These are phyloP conservation scores for Fragaria ananassa DNA, from an alignment of 306 rosid genomes.

Conservation along the genomic window DNA sequence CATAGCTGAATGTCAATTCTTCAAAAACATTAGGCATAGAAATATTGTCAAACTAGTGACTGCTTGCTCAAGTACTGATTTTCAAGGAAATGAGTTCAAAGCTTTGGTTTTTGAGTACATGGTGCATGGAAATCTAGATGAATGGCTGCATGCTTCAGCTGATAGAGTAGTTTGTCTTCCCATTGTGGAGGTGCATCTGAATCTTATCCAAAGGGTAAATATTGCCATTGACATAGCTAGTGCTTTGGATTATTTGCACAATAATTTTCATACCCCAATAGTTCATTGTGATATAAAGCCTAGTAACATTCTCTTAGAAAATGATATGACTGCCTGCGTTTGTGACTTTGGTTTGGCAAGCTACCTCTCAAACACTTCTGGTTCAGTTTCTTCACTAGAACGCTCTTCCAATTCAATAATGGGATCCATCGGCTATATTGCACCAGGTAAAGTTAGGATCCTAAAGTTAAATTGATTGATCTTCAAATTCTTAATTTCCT, in stretches of 20 bases:
- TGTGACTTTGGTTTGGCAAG: background rate
- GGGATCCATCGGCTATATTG: background rate
- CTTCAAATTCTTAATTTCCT: background rate
- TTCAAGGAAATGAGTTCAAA: background rate
- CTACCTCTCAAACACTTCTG: background rate
- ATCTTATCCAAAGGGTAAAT: background rate
- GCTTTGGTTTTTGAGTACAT: background rate
- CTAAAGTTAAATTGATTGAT: background rate
- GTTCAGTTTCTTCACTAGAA: background rate
- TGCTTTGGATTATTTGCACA: background rate
- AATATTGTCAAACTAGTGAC: slow-evolving; percentile 21
- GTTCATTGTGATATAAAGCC: slow-evolving; percentile 10
- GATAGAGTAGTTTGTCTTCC: background rate
- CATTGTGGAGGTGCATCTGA: background rate
- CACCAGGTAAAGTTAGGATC: background rate
- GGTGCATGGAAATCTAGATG: background rate
- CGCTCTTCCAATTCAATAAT: background rate
- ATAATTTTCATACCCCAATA: background rate
- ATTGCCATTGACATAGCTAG: background rate
- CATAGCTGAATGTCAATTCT: slow-evolving; percentile 20
- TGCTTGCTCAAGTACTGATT: slow-evolving; percentile 5
- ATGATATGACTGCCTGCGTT: background rate
- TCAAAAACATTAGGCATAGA: slow-evolving; percentile 13
- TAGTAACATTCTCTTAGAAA: background rate
- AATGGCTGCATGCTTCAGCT: background rate